phyloP scores from a whole-genome alignment of 352 stramenopile species.

The Halophytophthora batemanensis region DNA sequence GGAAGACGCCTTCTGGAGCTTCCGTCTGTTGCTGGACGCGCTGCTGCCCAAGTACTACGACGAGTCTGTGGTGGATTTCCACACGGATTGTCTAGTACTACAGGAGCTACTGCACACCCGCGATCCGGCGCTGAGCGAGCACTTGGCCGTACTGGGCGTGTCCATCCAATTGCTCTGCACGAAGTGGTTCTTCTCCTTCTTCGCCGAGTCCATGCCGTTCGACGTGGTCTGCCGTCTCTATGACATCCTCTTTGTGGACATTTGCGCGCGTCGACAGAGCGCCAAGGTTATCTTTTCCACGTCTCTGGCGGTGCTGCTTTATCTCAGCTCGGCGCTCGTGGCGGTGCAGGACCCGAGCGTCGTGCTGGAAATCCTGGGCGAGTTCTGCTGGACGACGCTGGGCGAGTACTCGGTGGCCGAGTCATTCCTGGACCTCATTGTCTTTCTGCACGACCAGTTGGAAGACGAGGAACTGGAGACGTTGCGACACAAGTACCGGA shows the following conservation, averaged over 20 bases:
- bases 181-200: slow-evolving; percentile 87
- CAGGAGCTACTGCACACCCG: slow-evolving; percentile 63
- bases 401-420: slow-evolving; percentile 69
- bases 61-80: slow-evolving; percentile 75
- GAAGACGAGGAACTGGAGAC: slow-evolving; percentile 50
- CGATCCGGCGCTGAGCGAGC: slow-evolving; percentile 49
- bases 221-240: slow-evolving; percentile 75
- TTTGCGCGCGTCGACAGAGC: slow-evolving; percentile 48
- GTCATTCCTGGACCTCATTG: slow-evolving; percentile 68
- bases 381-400: slow-evolving; percentile 75
- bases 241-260: slow-evolving; percentile 72
- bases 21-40: slow-evolving; percentile 66
- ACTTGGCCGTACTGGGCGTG: slow-evolving; percentile 55
- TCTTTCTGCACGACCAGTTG: slow-evolving; percentile 69
- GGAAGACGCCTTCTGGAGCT: slow-evolving; percentile 78
- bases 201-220: slow-evolving; percentile 80
- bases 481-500: slow-evolving; percentile 51
- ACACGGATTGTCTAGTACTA: slow-evolving; percentile 77
- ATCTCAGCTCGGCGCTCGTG: slow-evolving; percentile 63
- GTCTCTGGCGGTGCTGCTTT: slow-evolving; percentile 68
- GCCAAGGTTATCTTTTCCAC: slow-evolving; percentile 74
- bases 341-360: slow-evolving; percentile 75
- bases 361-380: slow-evolving; percentile 70
- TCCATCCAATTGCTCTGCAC: slow-evolving; percentile 77
- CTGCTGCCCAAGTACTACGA: slow-evolving; percentile 81